A percentile compares a stretch with the other conserved stretches of the same genome.
Conservation (phyloP, 1,284 basidiomycete species). For the Chalciporus sp. region DNA sequence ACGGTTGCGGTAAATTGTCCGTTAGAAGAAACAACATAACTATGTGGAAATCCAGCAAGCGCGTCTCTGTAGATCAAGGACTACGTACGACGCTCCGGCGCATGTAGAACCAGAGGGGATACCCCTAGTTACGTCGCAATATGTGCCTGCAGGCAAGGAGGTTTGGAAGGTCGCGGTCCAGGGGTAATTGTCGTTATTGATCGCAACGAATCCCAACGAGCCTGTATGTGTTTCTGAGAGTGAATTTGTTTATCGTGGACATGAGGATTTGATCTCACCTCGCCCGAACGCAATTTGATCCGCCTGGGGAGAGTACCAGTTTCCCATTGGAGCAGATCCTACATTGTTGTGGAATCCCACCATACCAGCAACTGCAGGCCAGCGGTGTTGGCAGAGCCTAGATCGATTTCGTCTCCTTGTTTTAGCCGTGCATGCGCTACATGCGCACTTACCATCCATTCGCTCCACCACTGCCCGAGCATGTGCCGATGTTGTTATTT, state of each 20-base stretch:
- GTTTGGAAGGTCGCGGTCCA: slow-evolving; percentile 25
- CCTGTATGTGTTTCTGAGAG: neutral
- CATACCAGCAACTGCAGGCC: slow-evolving; percentile 38
- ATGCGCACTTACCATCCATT: slow-evolving; percentile 47
- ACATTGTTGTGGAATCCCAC: slow-evolving; percentile 40
- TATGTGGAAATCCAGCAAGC: slow-evolving; percentile 21
- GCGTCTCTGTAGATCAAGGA: slow-evolving; percentile 6
- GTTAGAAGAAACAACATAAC: slow-evolving; percentile 48
- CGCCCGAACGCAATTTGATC: slow-evolving; percentile 41
- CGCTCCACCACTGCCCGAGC: slow-evolving; percentile 42
- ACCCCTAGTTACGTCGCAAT: slow-evolving; percentile 67
- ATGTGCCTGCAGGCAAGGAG: slow-evolving; percentile 46
- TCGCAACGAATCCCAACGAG: slow-evolving; percentile 35
- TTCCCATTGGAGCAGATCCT: slow-evolving; percentile 27
- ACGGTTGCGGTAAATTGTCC: slow-evolving; percentile 58
- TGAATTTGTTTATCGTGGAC: neutral
- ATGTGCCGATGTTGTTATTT: slow-evolving; percentile 43
- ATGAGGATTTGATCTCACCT: slow-evolving; percentile 16
- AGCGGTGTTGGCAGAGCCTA: slow-evolving; percentile 39
- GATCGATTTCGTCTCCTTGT: slow-evolving; percentile 12
- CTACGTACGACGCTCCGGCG: slow-evolving; percentile 50
- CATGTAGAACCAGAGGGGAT: slow-evolving; percentile 42
- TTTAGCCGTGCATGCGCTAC: slow-evolving; percentile 16
- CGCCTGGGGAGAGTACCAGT: slow-evolving; percentile 30
- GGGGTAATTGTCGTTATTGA: slow-evolving; percentile 35